phyloP scores from a whole-genome alignment of 495 filamentous ascomycete genomes.

The Evansstolkia leycettana region DNA sequence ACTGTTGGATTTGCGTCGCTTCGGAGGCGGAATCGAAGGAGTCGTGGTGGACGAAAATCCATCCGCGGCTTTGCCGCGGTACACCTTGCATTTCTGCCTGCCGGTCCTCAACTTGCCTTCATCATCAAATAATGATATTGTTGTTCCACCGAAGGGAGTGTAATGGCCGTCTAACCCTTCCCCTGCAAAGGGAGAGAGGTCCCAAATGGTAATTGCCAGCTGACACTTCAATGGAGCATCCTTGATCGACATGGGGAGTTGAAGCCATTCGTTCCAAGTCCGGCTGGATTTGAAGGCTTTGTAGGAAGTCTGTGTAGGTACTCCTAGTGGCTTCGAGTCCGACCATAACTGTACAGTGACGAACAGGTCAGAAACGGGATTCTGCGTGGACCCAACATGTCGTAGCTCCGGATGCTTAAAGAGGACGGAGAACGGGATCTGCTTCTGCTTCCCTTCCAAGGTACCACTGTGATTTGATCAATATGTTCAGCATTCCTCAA shows the following conservation, averaged over 20 bases:
- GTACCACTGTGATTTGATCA: constrained; percentile 46
- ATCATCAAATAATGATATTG: constrained; percentile 76
- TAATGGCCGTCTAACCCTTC: constrained; percentile 55
- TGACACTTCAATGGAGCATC: constrained; percentile 66
- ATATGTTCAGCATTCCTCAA: background rate
- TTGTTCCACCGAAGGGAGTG: constrained; percentile 89
- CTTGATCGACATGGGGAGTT: constrained; percentile 70
- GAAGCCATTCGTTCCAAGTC: constrained; percentile 93
- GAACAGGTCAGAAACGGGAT: constrained; percentile 72
- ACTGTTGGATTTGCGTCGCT: constrained; percentile 36
- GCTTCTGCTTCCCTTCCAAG: constrained; percentile 75
- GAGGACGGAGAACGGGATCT: constrained; percentile 66
- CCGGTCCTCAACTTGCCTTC: constrained; percentile 86
- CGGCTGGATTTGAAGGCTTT: constrained; percentile 71
- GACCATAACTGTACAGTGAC: constrained; percentile 90
- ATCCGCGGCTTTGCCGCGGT: constrained; percentile 75
- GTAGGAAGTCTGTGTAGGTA: constrained; percentile 85
- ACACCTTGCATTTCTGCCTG: constrained; percentile 78
- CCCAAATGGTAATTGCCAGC: constrained; percentile 92
- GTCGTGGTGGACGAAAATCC: constrained; percentile 72
- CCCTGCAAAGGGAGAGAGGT: constrained; percentile 67
- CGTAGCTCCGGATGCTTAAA: constrained; percentile 65
- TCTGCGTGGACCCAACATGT: constrained; percentile 71
- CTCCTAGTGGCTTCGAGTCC: constrained; percentile 86
- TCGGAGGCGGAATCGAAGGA: constrained; percentile 44